These are phyloP conservation scores for Fusarium dimerum DNA, from an alignment of 2,329 filamentous ascomycete genomes.

Conservation along the genomic window DNA sequence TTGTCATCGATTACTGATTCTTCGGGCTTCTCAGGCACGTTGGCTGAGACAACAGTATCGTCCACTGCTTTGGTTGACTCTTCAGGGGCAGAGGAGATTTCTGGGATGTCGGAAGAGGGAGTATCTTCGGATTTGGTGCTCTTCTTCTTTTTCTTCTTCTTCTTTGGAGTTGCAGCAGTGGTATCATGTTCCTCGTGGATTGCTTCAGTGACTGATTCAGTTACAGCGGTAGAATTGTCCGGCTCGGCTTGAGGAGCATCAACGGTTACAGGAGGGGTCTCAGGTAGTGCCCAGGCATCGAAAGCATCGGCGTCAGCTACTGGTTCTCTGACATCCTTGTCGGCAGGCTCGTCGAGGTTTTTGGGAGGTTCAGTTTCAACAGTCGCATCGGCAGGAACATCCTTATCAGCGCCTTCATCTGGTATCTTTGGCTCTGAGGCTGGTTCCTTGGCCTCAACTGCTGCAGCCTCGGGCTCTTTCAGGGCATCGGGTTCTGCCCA, in stretches of 20 bases:
- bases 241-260: conserved; percentile 3
- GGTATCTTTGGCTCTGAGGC: background rate
- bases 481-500: conserved; percentile 11
- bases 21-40: conserved; percentile 1
- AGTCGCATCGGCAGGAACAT: background rate
- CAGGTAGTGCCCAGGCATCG: conserved; percentile 18
- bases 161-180: conserved; percentile 17
- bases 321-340: background rate
- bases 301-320: conserved; percentile 15
- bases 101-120: conserved; percentile 7
- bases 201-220: conserved; percentile 6
- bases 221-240: conserved; percentile 1
- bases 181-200: conserved; percentile 7
- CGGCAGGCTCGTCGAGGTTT: background rate
- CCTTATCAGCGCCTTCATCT: background rate
- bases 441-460: background rate
- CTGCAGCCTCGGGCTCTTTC: background rate
- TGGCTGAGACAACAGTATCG: background rate
- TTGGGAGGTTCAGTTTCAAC: background rate
- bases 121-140: conserved; percentile 14
- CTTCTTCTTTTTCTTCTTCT: conserved; percentile 34
- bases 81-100: conserved; percentile 2
- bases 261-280: background rate
- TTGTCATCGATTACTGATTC: background rate
- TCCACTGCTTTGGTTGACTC: background rate